A percentile compares a stretch with the other conserved stretches of the same genome.
Evolutionary conservation across 176 grass and related monocot genomes (phyloP).

Genomic region (Oryza rufipogon): DNA sequence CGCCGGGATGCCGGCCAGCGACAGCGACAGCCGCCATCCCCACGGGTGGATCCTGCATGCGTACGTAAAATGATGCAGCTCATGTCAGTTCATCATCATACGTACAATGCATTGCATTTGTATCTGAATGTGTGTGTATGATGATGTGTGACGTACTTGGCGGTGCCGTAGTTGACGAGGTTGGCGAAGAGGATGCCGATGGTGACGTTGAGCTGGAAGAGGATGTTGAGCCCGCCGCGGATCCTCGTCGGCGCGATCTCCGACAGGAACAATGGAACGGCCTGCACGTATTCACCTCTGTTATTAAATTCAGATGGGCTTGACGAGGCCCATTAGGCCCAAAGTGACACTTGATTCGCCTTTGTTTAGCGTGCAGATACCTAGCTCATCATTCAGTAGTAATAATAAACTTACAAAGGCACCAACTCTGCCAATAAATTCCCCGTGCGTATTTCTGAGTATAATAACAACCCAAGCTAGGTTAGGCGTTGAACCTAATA

Average conservation of each 20-base stretch:
- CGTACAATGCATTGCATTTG: too few relatives aligned
- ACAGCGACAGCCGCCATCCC: constrained; percentile 81
- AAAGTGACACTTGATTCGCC: not conserved
- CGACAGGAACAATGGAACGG: constrained; percentile 85
- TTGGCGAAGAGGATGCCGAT: constrained; percentile 91
- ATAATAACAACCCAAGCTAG: not conserved
- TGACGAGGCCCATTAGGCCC: not conserved
- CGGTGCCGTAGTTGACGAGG: constrained; percentile 80
- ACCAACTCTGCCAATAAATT: not conserved
- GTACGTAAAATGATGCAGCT: not conserved
- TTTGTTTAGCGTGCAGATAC: not conserved
- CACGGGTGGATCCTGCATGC: constrained; percentile 67
- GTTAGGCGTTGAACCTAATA: not conserved
- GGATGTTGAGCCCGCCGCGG: constrained; percentile 87
- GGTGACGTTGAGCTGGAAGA: constrained; percentile 96
- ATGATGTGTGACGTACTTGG: constrained; percentile 34
- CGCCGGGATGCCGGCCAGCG: constrained; percentile 84
- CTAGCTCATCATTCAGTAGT: not conserved
- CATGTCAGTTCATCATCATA: too few relatives aligned
- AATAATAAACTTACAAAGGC: not conserved
- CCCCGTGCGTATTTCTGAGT: not conserved
- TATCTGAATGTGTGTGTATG: too few relatives aligned
- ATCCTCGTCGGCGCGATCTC: constrained; percentile 93
- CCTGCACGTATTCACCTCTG: constrained; percentile 40
- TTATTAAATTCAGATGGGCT: not conserved